Percentiles rank a stretch among this genome's conserved stretches.
Evolutionary conservation across 2,329 filamentous ascomycete species (phyloP).

Genomic region (Didymella pomorum): DNA sequence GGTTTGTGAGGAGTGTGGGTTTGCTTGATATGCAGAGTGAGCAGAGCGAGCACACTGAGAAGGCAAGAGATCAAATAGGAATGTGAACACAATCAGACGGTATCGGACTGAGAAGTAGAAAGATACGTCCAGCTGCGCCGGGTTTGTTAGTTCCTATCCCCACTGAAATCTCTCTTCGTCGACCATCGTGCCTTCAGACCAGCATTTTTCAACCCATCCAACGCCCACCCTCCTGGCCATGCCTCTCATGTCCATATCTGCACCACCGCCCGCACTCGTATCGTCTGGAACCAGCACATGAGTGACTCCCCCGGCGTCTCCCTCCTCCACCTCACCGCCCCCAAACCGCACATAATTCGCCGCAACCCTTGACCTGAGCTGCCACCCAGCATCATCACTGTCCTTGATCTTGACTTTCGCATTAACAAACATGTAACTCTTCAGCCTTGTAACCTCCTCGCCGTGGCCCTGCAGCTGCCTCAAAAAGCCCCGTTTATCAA

Average conservation of each 20-base stretch:
- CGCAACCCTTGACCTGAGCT: conserved; percentile 54
- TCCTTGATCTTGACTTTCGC: conserved; percentile 32
- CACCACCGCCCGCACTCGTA: conserved; percentile 52
- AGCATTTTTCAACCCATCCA: conserved; percentile 81
- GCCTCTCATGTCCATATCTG: conserved; percentile 61
- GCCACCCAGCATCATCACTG: conserved; percentile 22
- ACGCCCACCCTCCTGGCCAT: conserved; percentile 65
- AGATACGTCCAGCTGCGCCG: no score
- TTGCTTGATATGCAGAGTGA: conserved; percentile 25
- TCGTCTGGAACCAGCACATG: conserved; percentile 71
- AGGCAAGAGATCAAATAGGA: no score
- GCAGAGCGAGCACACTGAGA: no score
- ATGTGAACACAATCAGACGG: no score
- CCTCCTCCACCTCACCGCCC: conserved; percentile 65
- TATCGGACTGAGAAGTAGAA: no score
- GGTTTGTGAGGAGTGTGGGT: conserved; percentile 57
- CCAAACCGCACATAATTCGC: conserved; percentile 72
- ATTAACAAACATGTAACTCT: conserved; percentile 44
- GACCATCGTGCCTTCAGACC: conserved; percentile 77
- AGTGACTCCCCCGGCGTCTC: conserved; percentile 66
- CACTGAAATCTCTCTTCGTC: conserved; percentile 67
- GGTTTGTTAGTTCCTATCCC: no score
- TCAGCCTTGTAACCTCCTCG: conserved; percentile 33
- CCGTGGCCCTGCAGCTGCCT: conserved; percentile 42
- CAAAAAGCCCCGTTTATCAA: conserved; percentile 33